phyloP scores from a whole-genome alignment of 495 filamentous ascomycete species.

The Neurospora sp. region DNA sequence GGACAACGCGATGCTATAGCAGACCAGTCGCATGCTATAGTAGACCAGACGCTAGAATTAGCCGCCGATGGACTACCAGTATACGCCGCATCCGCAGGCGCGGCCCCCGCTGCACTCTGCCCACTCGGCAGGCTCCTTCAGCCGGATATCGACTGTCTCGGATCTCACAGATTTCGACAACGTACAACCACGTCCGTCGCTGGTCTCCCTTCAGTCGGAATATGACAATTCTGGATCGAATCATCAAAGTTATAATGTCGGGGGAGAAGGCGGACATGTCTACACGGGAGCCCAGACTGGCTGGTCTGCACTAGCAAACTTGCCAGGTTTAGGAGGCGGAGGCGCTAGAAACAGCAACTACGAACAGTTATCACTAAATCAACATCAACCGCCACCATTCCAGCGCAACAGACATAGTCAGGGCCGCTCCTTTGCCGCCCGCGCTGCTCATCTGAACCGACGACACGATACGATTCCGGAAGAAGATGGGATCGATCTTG shows the following conservation, averaged over 20 bases:
- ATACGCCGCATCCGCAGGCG: slow-evolving; percentile 7
- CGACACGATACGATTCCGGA: slow-evolving; percentile 33
- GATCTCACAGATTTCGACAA: slow-evolving; percentile 25
- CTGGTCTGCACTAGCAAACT: slow-evolving; percentile 10
- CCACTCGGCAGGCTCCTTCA: slow-evolving; percentile 18
- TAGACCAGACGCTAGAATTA: background rate
- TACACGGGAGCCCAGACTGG: slow-evolving; percentile 6
- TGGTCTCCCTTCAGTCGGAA: slow-evolving; percentile 31
- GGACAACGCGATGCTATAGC: background rate
- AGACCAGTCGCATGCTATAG: too few relatives aligned
- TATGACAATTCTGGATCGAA: slow-evolving; percentile 9
- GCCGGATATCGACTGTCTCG: slow-evolving; percentile 35
- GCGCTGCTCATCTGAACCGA: slow-evolving; percentile 4
- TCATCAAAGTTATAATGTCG: background rate
- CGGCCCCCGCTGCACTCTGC: slow-evolving; percentile 15
- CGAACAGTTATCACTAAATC: background rate
- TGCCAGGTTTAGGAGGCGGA: slow-evolving; percentile 2
- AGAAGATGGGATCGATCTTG: slow-evolving; percentile 31
- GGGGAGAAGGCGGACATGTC: slow-evolving; percentile 1
- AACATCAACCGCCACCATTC: background rate
- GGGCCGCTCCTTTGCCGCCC: slow-evolving; percentile 8
- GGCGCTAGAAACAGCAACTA: slow-evolving; percentile 18
- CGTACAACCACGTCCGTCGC: slow-evolving; percentile 29
- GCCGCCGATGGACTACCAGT: slow-evolving; percentile 13
- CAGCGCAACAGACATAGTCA: slow-evolving; percentile 4